Evolutionary conservation across 164 flowering plant species (phyloP).

Genomic region (Aristolochia contorta): DNA sequence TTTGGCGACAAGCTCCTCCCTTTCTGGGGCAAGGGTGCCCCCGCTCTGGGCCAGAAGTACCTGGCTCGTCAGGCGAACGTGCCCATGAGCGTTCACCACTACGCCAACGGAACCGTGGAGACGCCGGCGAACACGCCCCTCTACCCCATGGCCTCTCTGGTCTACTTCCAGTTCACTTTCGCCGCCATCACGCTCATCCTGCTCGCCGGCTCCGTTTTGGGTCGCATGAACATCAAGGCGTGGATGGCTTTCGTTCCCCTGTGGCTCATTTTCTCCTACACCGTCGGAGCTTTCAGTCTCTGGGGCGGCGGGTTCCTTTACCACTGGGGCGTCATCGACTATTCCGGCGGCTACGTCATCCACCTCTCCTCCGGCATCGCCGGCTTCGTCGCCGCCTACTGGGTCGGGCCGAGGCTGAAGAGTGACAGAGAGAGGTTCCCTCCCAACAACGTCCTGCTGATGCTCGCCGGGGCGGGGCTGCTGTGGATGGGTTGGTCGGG

Average conservation of each 20-base stretch:
- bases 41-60: slow-evolving; percentile 12
- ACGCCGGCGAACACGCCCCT: slow-evolving; percentile 3
- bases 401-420: slow-evolving; percentile 50
- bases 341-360: slow-evolving; percentile 28
- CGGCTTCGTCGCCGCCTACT: slow-evolving; percentile 43
- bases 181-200: slow-evolving; percentile 24
- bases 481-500: slow-evolving; percentile 77
- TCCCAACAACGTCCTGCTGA: slow-evolving; percentile 57
- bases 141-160: slow-evolving; percentile 22
- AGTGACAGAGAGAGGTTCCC: slow-evolving; percentile 51
- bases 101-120: slow-evolving; percentile 4
- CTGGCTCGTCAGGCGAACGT: slow-evolving; percentile 8
- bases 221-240: slow-evolving; percentile 25
- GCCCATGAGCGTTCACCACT: slow-evolving; percentile 10
- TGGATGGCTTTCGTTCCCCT: slow-evolving; percentile 29
- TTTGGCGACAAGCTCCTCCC: slow-evolving; percentile 18
- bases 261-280: slow-evolving; percentile 25
- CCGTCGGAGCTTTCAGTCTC: slow-evolving; percentile 21
- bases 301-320: slow-evolving; percentile 35
- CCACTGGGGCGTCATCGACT: slow-evolving; percentile 29
- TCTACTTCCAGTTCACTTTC: slow-evolving; percentile 22
- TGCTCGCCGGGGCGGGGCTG: slow-evolving; percentile 63
- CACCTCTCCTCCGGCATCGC: slow-evolving; percentile 25
- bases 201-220: slow-evolving; percentile 22
- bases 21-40: slow-evolving; percentile 19